Evolutionary conservation across 345 rosid genomes (phyloP).

Genomic region (Salix udensis): DNA sequence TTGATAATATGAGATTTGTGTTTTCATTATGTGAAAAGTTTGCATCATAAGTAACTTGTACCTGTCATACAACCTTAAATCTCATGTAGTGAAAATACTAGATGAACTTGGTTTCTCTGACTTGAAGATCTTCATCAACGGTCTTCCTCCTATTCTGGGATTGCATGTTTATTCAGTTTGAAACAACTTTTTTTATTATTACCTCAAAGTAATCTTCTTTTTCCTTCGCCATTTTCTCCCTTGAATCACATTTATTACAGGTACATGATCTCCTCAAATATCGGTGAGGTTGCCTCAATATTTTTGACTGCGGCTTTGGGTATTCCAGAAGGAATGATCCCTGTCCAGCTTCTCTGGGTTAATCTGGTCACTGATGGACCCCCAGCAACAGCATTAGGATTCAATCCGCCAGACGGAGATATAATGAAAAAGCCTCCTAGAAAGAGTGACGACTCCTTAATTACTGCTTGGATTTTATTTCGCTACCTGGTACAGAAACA

Average conservation of each 20-base stretch:
- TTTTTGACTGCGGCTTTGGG: conserved; percentile 96
- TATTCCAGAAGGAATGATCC: conserved; percentile 98
- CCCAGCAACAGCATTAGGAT: conserved; percentile 96
- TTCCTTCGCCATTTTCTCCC: neutral
- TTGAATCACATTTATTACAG: conserved; percentile 29
- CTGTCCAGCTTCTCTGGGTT: conserved; percentile 99
- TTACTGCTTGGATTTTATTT: conserved; percentile 90
- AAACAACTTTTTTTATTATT: neutral
- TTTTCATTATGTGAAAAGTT: neutral
- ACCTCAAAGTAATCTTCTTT: neutral
- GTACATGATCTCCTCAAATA: conserved; percentile 99
- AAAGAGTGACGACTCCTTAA: conserved; percentile 84
- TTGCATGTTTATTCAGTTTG: neutral
- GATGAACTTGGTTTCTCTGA: neutral
- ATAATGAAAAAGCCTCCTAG: conserved; percentile 94
- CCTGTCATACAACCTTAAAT: neutral
- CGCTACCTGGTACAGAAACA: conserved; percentile 71
- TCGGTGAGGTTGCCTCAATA: conserved; percentile 96
- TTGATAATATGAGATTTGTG: neutral
- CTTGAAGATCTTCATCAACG: neutral
- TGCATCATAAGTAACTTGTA: neutral
- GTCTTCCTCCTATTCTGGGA: neutral
- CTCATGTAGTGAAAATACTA: neutral
- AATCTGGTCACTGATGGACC: conserved; percentile 99
- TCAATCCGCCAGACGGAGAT: conserved; percentile 92